These are phyloP conservation scores for Trichoderma atrobrunneum DNA, from an alignment of 2,329 filamentous ascomycete genomes.

Conservation along the genomic window DNA sequence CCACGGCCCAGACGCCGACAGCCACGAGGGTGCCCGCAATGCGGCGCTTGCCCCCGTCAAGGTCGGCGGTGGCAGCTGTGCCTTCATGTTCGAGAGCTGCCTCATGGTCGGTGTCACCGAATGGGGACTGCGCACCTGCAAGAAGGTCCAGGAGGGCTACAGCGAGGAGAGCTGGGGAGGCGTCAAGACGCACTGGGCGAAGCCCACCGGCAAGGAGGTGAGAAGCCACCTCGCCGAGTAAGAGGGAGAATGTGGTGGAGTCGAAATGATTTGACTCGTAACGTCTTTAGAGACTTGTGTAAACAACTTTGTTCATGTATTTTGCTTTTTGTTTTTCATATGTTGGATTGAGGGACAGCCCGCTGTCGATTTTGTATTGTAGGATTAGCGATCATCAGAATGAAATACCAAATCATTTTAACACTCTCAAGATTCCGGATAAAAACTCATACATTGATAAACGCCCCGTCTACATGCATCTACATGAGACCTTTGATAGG, in stretches of 20 bases:
- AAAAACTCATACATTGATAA: background rate
- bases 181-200: constrained; percentile 60
- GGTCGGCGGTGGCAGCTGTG: constrained; percentile 60
- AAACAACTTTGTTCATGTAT: background rate
- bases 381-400: background rate
- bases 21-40: constrained; percentile 54
- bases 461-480: background rate
- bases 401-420: background rate
- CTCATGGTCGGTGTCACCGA: constrained; percentile 70
- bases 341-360: background rate
- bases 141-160: constrained; percentile 57
- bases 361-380: background rate
- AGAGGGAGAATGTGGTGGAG: constrained; percentile 20
- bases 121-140: constrained; percentile 62
- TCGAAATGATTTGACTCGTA: background rate
- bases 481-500: background rate
- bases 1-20: constrained; percentile 59
- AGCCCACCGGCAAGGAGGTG: constrained; percentile 36
- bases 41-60: constrained; percentile 54
- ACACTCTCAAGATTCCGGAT: background rate
- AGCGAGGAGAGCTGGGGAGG: constrained; percentile 78
- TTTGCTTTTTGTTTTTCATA: background rate
- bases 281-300: background rate
- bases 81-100: constrained; percentile 69
- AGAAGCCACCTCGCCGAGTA: constrained; percentile 24